Evolutionary conservation across 345 rosid genomes (phyloP), one percentile per base, ranked within the genome.

Genomic region (Garcia nutans): DNA sequence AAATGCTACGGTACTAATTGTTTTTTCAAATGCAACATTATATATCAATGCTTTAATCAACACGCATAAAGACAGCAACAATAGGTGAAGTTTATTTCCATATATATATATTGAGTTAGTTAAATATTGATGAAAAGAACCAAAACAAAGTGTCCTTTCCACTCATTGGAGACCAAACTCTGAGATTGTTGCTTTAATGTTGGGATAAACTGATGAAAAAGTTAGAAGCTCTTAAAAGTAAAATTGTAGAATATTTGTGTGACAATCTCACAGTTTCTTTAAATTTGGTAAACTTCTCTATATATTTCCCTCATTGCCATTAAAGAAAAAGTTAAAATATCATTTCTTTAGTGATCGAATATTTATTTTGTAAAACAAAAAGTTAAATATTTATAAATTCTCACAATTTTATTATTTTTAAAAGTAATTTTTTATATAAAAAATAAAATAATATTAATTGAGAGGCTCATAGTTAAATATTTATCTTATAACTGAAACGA

Each of bases 161-260:
- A 5, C 20, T 45, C 33, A 47, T 33, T 42, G 56, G 70, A 76
- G 74, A 76, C 74, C 70, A 70, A 24, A 37, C 10, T 62, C 79
- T 63, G 70, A 70, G 44, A 11, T 7, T n/a, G 70, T 33, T 77
- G 64, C 70, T 77, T 70, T 77, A 9, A 10, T 77, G 79, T 70
- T 70, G 79, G 79, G 55, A 6, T 62, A 47, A 17, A 23, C 19
- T 24, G 55, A 47, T 70, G 63, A 70, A 20, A 70, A 70, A 28
- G 62, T 33, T 28, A 33, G 55, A 52, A 45, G 0, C 70, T n/a
- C 5, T 20, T 41, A 5, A 65, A 20, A 20, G 12, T 42, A 37
- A 6, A 6, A 37, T 37, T 37, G 41, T 37, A 57, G 10, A 44
- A n/a, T 37, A 37, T 24, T 37, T 10, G 8, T 5, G 26, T 28